These are phyloP conservation scores for Karstenula rhodostoma DNA, from an alignment of 2,329 filamentous ascomycete species.

Conservation along the genomic window DNA sequence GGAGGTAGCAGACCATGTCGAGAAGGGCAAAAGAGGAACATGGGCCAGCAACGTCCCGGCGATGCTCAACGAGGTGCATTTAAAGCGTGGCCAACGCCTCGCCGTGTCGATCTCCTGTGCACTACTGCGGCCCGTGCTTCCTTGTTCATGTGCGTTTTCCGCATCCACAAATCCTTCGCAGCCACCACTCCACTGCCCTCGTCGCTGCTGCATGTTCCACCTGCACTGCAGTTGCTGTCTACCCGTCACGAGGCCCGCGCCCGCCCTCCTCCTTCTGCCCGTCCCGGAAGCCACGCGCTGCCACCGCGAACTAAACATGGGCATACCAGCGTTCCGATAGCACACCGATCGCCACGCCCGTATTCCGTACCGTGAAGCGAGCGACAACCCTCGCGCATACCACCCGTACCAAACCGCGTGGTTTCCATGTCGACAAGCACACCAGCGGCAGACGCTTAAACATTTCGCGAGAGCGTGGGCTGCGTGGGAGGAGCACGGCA, in stretches of 20 bases:
- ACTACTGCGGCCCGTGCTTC: constrained; percentile 6
- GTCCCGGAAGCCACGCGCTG: neutral
- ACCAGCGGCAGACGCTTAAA: neutral
- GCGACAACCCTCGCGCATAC: neutral
- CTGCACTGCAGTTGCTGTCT: constrained; percentile 1
- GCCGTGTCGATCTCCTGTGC: constrained; percentile 23
- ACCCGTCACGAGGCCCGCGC: neutral
- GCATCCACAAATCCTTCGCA: constrained; percentile 33
- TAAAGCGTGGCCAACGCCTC: constrained; percentile 20
- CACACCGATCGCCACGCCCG: constrained; percentile 1
- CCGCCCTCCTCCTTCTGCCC: neutral
- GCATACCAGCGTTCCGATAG: neutral
- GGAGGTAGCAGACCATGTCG: neutral
- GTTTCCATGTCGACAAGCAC: neutral
- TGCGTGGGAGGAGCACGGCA: neutral
- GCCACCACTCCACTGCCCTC: constrained; percentile 23
- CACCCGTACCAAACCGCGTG: neutral
- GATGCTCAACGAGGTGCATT: constrained; percentile 25
- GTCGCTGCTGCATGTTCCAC: constrained; percentile 16
- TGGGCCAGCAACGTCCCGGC: neutral
- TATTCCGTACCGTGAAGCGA: neutral
- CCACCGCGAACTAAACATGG: constrained; percentile 1
- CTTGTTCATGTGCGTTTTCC: constrained; percentile 19
- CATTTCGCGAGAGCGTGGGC: neutral
- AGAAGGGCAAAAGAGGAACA: neutral